phyloP scores from a whole-genome alignment of 1,284 basidiomycete genomes.

The Cutaneotrichosporon sp. region DNA sequence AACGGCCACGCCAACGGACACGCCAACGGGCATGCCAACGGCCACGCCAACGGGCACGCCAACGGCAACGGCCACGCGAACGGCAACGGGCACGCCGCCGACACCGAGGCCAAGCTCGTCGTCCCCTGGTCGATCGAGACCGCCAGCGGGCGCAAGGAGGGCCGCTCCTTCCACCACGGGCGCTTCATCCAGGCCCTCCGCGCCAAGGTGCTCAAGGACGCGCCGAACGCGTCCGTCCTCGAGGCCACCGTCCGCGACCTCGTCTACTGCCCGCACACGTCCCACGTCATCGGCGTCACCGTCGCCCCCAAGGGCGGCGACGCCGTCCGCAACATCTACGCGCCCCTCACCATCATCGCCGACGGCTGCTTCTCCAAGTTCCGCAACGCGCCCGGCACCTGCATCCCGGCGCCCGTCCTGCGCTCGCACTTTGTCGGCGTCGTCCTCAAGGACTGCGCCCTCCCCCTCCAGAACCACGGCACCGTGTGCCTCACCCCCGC shows the following conservation, averaged over 20 bases:
- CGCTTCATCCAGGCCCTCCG: constrained; percentile 81
- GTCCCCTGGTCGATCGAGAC: constrained; percentile 36
- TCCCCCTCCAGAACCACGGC: constrained; percentile 82
- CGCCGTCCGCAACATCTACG: constrained; percentile 56
- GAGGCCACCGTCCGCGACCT: constrained; percentile 81
- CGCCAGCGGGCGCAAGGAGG: constrained; percentile 54
- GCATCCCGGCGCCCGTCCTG: constrained; percentile 58
- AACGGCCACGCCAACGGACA: constrained; percentile 19
- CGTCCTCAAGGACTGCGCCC: constrained; percentile 69
- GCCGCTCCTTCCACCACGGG: constrained; percentile 92
- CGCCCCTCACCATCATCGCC: constrained; percentile 81
- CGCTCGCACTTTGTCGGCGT: constrained; percentile 81
- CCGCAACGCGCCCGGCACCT: constrained; percentile 53
- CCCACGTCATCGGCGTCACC: constrained; percentile 65
- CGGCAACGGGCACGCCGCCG: too few species aligned
- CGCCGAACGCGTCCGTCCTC: constrained; percentile 64
- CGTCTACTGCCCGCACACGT: constrained; percentile 62
- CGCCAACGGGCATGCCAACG: constrained; percentile 16
- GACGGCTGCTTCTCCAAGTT: constrained; percentile 96
- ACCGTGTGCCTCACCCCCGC: constrained; percentile 74
- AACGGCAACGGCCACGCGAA: constrained; percentile 16
- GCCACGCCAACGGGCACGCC: constrained; percentile 8
- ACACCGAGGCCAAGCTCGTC: background rate
- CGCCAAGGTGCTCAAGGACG: constrained; percentile 60
- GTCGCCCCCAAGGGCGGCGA: constrained; percentile 56